Evolutionary conservation across 2,329 filamentous ascomycete species (phyloP).

Genomic region (Exophiala spinifera): DNA sequence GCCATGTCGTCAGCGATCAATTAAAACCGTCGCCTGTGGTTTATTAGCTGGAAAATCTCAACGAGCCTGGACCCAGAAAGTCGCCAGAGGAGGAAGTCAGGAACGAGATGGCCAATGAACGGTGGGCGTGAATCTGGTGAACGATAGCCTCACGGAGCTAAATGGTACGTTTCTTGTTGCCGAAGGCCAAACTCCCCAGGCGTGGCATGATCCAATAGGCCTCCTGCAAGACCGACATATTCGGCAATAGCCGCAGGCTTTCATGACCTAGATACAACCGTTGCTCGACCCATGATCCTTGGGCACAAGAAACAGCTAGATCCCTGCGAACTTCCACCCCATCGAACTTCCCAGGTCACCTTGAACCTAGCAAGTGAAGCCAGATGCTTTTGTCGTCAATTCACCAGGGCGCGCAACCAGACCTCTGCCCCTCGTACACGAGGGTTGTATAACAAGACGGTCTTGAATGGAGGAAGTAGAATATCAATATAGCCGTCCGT

Average conservation of each 20-base stretch:
- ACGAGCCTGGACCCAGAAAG: not conserved
- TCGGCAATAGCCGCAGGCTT: not conserved
- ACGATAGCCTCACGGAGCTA: slow-evolving; percentile 2
- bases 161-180: too few relatives aligned
- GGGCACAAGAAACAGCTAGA: not conserved
- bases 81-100: not conserved
- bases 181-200: not conserved
- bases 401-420: not conserved
- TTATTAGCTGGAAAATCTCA: slow-evolving; percentile 10
- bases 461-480: too few relatives aligned
- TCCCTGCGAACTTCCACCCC: not conserved
- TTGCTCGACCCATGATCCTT: not conserved
- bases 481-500: too few relatives aligned
- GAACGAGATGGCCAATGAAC: slow-evolving; percentile 10
- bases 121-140: not conserved
- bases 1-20: slow-evolving; percentile 16
- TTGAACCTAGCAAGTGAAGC: not conserved
- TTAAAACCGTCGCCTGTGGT: not conserved
- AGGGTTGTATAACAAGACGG: too few relatives aligned
- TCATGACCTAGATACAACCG: not conserved
- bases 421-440: too few relatives aligned
- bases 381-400: not conserved
- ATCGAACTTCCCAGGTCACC: not conserved
- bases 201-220: slow-evolving; percentile 24
- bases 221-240: slow-evolving; percentile 6